Evolutionary conservation across 75 land plant genomes (phyloP), one percentile per base, ranked within the genome.

Genomic region (Cupressus sempervirens): DNA sequence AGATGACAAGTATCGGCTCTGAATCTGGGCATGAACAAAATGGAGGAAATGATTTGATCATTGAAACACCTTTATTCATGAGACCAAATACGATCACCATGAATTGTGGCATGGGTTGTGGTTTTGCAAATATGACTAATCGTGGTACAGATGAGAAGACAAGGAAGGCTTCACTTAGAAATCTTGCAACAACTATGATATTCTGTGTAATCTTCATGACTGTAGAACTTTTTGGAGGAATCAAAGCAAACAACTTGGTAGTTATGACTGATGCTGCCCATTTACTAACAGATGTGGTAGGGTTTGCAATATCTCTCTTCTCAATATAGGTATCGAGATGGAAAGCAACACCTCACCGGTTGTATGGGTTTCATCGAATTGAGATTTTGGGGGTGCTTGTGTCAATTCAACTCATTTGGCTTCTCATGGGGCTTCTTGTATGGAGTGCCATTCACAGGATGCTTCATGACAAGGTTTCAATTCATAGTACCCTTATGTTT

Each of bases 181-280:
- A 97, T 83, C 94, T 97, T 40, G 56, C 83, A n/a, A 88, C 86
- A 10, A 98, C 95, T 20, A 92, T 96, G 52, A 87, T 89, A 10
- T 87, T 97, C 15, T 97, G 99, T 83, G 65, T 96, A 2, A 38
- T 96, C 12, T 97, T 96, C 46, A 94, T 97, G 96, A 83, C 81
- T 38, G 90, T 96, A 14, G 99, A 97, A 82, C 90, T 96, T 13
- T 90, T 76, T 7, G 99, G 99, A 13, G 99, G 99, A 5, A 93
- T 97, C 8, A 85, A 89, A 83, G 93, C 99, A 26, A 93, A 94
- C 91, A 96, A 96, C 83, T 93, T 97, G 23, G 99, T 98, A 32
- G 91, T 97, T 7, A 86, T 96, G 23, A 97, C 99, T 7, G 99
- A 97, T 89, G 99, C 99, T 29, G 99, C 96, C 36, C 99, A 97